Conservation (phyloP, 768 basidiomycete genomes). For the Arthromyces matolae region DNA sequence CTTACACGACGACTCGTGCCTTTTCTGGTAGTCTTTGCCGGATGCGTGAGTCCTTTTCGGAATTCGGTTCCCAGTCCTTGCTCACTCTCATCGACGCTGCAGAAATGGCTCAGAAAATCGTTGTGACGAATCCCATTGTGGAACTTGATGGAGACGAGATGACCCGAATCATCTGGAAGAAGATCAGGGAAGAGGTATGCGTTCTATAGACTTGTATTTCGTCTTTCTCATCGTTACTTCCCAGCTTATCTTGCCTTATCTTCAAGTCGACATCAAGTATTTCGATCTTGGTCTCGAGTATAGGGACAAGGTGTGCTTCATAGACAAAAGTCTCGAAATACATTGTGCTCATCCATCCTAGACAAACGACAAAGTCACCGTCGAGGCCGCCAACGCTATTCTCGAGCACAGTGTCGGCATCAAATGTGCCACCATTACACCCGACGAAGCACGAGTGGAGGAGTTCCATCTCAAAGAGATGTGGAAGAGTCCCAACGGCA, state of each 20-base stretch:
- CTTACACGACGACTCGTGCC: constrained; percentile 14
- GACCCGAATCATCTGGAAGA: constrained; percentile 99
- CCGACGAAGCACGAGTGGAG: constrained; percentile 92
- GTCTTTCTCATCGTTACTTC: constrained; percentile 1
- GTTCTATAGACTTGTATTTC: background rate
- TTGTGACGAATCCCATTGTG: constrained; percentile 84
- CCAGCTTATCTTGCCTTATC: constrained; percentile 92
- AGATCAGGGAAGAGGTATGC: constrained; percentile 88
- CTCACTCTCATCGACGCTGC: constrained; percentile 1
- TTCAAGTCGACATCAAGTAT: constrained; percentile 97
- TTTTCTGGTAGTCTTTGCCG: constrained; percentile 17
- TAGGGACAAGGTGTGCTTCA: constrained; percentile 69
- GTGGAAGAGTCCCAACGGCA: constrained; percentile 98
- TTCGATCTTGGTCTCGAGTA: constrained; percentile 94
- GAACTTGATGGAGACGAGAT: constrained; percentile 98
- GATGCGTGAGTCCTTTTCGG: constrained; percentile 17
- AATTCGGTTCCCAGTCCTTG: constrained; percentile 4
- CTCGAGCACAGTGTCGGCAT: constrained; percentile 93
- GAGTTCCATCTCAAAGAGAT: constrained; percentile 99
- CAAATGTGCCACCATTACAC: constrained; percentile 99
- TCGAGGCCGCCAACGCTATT: constrained; percentile 94
- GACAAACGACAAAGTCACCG: constrained; percentile 92
- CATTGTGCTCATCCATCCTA: constrained; percentile 23
- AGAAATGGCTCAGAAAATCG: constrained; percentile 57
- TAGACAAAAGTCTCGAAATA: background rate